Base-by-base conservation (phyloP, 2,329 filamentous ascomycete genomes). In the Bertia moriformis region DNA sequence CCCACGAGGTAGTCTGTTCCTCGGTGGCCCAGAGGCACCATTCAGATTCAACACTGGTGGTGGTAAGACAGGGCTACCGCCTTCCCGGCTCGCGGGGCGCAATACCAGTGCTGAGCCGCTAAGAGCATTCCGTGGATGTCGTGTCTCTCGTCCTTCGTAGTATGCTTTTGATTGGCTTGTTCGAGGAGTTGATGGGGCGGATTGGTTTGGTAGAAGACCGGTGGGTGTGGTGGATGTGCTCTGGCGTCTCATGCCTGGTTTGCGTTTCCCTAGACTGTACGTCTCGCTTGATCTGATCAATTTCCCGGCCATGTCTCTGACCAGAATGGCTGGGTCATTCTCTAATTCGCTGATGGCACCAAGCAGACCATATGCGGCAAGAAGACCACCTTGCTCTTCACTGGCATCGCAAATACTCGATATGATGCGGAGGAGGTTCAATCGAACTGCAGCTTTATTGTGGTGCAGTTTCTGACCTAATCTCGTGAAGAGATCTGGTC, bases 341-440 rank as follows among this genome's bases (percentile, higher is more conserved):
- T 65, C 63, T 18, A 82, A 65, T 45, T 73, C 68, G 38, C 66
- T 60, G 42, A 82, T 75, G 30, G 71, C 65, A 38, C 76, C 71
- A 37, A 77, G 63, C 19, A 81, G 64, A 13, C 71, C 72, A 47
- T 75, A 78, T 19, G 63, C 60, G 15, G 66, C 62, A 40, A 82
- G 68, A 12, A 35, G 59, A 18, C 63, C 66, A 22, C 69, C 67
- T 44, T 69, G 65, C 46, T 69, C 68, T 40, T 73, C 69, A 32
- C 60, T 67, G 3, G 75, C 71, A 48, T 82, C 78, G 52, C 77
- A 81, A 14, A 82, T 80, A 40, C 71, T 78, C 41, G 74, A 67
- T 27, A 82, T 65, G 43, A 82, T 79, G 39, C 77, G 69, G 15
- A 82, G 63, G 10, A 82, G 59, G 45, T 81, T 81, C 39, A 82